Conservation (phyloP, 768 basidiomycete species). For the Tricholoma sp. region DNA sequence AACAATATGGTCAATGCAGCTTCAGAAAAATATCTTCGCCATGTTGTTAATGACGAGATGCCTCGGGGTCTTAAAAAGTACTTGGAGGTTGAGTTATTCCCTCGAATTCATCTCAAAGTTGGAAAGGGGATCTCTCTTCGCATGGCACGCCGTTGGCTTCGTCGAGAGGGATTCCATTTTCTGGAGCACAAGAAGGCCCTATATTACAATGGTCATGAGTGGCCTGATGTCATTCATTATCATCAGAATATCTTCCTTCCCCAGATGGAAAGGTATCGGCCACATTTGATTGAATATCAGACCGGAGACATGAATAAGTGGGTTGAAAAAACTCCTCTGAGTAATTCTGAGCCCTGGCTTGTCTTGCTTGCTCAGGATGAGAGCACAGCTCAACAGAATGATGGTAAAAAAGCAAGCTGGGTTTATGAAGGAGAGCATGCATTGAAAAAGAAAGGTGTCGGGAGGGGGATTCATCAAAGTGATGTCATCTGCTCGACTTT, state of each 20-base stretch:
- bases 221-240: conserved; percentile 29
- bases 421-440: conserved; percentile 26
- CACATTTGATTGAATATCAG: no score
- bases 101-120: no score
- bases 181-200: conserved; percentile 24
- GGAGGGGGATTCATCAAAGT: conserved; percentile 30
- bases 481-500: conserved; percentile 30
- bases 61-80: no score
- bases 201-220: conserved; percentile 33
- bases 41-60: no score
- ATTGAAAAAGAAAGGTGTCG: conserved; percentile 32
- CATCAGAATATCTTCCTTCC: conserved; percentile 27
- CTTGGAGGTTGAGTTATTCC: no score
- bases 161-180: conserved; percentile 22
- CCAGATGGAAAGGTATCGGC: conserved; percentile 13
- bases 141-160: conserved; percentile 26
- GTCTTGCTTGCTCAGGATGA: no score
- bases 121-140: no score
- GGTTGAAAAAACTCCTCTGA: conserved; percentile 5
- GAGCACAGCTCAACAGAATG: conserved; percentile 35
- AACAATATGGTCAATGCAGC: no score
- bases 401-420: conserved; percentile 21
- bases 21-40: no score
- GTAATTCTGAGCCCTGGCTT: conserved; percentile 14
- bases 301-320: no score